Evolutionary conservation across 2,329 filamentous ascomycete genomes (phyloP).

Genomic region (Calcarisporium arbuscula): DNA sequence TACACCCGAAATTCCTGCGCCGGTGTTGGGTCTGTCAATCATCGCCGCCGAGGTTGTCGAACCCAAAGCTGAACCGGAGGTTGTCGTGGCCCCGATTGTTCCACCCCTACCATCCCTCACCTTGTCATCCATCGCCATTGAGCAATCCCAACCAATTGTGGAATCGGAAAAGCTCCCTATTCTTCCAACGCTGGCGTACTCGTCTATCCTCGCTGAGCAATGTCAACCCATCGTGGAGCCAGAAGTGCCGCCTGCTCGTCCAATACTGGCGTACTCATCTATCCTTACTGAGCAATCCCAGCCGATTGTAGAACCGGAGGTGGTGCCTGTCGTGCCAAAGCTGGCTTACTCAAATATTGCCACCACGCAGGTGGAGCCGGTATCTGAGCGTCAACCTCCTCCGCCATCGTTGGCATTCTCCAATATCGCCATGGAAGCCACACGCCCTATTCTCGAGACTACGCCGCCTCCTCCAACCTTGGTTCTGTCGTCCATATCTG

Average conservation of each 20-base stretch:
- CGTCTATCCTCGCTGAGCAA: slow-evolving; percentile 27
- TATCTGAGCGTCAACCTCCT: slow-evolving; percentile 18
- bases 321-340: slow-evolving; percentile 10
- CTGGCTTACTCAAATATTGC: slow-evolving; percentile 28
- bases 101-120: slow-evolving; percentile 18
- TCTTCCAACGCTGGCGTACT: too few species aligned
- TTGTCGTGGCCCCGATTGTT: slow-evolving; percentile 19
- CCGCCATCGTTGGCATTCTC: slow-evolving; percentile 21
- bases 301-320: slow-evolving; percentile 22
- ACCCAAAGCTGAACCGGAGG: slow-evolving; percentile 21
- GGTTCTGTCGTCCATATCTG: slow-evolving; percentile 28
- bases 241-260: slow-evolving; percentile 4
- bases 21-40: slow-evolving; percentile 18
- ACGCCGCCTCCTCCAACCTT: slow-evolving; percentile 19
- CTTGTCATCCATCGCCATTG: slow-evolving; percentile 23
- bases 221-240: slow-evolving; percentile 23
- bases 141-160: slow-evolving; percentile 22
- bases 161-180: slow-evolving; percentile 11
- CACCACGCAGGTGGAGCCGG: slow-evolving; percentile 26
- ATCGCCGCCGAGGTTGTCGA: slow-evolving; percentile 23
- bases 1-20: slow-evolving; percentile 14
- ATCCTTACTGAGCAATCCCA: slow-evolving; percentile 21
- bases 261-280: slow-evolving; percentile 14
- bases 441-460: slow-evolving; percentile 25
- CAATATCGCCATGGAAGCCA: slow-evolving; percentile 21